Conservation (phyloP, 371 early-diverging fungal genomes). For the Smittium culicis region DNA sequence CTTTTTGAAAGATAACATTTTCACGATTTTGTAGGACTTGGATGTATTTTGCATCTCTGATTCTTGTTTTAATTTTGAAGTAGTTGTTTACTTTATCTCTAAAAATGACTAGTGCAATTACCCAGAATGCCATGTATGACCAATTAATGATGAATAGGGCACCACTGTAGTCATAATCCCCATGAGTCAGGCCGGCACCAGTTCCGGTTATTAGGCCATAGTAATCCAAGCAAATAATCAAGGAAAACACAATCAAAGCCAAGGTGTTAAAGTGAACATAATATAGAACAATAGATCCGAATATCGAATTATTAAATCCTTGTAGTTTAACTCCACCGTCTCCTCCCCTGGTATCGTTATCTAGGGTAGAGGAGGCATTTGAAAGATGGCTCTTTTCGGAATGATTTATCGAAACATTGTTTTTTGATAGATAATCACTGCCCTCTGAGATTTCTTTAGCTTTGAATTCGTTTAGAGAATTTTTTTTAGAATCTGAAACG, state of each 20-base stretch:
- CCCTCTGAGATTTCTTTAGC: not conserved
- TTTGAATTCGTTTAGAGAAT: not conserved
- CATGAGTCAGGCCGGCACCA: slow-evolving; percentile 13
- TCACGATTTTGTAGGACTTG: slow-evolving; percentile 41
- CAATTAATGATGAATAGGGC: slow-evolving; percentile 21
- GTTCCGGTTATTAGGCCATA: slow-evolving; percentile 17
- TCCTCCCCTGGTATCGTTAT: not conserved
- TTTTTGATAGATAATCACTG: too few relatives aligned
- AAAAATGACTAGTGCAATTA: slow-evolving; percentile 15
- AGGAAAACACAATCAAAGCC: slow-evolving; percentile 15
- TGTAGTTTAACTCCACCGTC: slow-evolving; percentile 11
- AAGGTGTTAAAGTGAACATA: slow-evolving; percentile 14
- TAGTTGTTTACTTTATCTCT: slow-evolving; percentile 23
- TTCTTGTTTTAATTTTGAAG: slow-evolving; percentile 20
- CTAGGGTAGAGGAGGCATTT: not conserved
- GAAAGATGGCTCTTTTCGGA: slow-evolving; percentile 1
- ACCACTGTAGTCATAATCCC: slow-evolving; percentile 18
- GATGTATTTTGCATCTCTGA: slow-evolving; percentile 16
- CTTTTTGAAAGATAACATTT: slow-evolving; percentile 35
- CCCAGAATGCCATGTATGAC: slow-evolving; percentile 17
- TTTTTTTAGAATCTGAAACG: not conserved
- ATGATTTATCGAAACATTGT: not conserved
- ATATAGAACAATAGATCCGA: slow-evolving; percentile 19
- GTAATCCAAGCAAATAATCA: slow-evolving; percentile 20
- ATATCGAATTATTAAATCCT: slow-evolving; percentile 16